Base-by-base conservation (phyloP, 2,329 filamentous ascomycete species). In the Sphaerulina musiva region DNA sequence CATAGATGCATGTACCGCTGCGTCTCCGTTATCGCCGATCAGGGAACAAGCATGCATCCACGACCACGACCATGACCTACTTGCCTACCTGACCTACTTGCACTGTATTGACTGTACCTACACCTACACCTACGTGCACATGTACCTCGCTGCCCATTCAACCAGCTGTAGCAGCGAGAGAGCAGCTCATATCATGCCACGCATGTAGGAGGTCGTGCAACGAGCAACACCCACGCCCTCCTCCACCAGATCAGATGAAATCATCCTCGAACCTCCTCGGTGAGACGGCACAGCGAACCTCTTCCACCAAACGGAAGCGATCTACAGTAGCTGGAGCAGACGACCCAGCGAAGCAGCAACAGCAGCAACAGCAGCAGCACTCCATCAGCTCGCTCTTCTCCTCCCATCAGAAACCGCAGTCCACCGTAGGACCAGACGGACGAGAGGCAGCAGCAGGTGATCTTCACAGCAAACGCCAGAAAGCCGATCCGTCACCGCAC, bases 311-410 rank as follows among this genome's bases (percentile, higher is more conserved):
- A 42, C 50, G 50, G 32, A 53, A 53, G 44, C 50, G 50, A 42
- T 36, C 38, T 36, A 41, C 14, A 31, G 14, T 46, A 43, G 36
- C 39, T 26, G 34, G 46, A 47, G 50, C 55, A 39, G 45, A 56
- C 20, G 45, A 54, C 46, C 31, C 55, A 53, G 59, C 63, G 51
- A 73, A 75, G 61, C 67, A 38, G 34, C 34, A 5, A 12, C 32
- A 36, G 34, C 34, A 38, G 34, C 34, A 38, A 6, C 34, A 38
- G 34, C 34, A 38, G 34, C 34, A 38, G 8, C 34, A 70, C 55
- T 74, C 72, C 42, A 74, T 77, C 54, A 73, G 73, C 36, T 71
- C 76, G 51, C 67, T 77, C 48, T 72, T 78, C 59, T 70, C 73
- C 34, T 58, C 59, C 31, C 61, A 66, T 29, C 63, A 66, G 51